phyloP scores from a whole-genome alignment of 1,284 basidiomycete genomes.

The Pterula multifida region DNA sequence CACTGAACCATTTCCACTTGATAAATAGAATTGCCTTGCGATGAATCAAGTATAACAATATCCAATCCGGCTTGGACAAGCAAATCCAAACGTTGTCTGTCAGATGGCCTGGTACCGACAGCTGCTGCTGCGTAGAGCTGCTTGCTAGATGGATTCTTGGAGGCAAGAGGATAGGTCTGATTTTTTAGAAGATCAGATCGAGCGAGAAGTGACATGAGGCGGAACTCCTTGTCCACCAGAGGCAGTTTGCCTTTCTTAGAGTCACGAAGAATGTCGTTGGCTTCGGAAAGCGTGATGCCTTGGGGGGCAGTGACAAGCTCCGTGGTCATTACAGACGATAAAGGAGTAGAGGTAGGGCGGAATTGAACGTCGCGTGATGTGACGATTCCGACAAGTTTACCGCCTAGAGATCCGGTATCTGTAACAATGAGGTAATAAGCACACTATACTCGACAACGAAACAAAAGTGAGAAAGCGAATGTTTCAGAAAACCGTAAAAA shows the following conservation, averaged over 20 bases:
- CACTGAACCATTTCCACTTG: conserved; percentile 93
- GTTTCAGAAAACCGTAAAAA: conserved; percentile 24
- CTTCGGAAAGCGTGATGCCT: conserved; percentile 84
- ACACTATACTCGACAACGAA: conserved; percentile 9
- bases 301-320: conserved; percentile 72
- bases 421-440: conserved; percentile 12
- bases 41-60: conserved; percentile 92
- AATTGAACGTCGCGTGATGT: conserved; percentile 97
- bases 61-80: conserved; percentile 94
- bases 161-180: conserved; percentile 92
- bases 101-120: conserved; percentile 85
- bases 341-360: conserved; percentile 54
- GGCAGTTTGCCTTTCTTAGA: conserved; percentile 98
- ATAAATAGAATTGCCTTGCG: conserved; percentile 92
- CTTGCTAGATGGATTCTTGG: conserved; percentile 86
- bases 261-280: conserved; percentile 90
- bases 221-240: conserved; percentile 67
- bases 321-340: conserved; percentile 88
- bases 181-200: conserved; percentile 98
- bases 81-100: conserved; percentile 75
- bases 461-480: conserved; percentile 7
- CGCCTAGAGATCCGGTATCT: conserved; percentile 84
- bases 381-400: conserved; percentile 93
- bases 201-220: conserved; percentile 80
- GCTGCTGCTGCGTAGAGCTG: conserved; percentile 98